Evolutionary conservation across 129 eudicot genomes (phyloP), one percentile per base, ranked within the genome.

Genomic region (Arctium minus): DNA sequence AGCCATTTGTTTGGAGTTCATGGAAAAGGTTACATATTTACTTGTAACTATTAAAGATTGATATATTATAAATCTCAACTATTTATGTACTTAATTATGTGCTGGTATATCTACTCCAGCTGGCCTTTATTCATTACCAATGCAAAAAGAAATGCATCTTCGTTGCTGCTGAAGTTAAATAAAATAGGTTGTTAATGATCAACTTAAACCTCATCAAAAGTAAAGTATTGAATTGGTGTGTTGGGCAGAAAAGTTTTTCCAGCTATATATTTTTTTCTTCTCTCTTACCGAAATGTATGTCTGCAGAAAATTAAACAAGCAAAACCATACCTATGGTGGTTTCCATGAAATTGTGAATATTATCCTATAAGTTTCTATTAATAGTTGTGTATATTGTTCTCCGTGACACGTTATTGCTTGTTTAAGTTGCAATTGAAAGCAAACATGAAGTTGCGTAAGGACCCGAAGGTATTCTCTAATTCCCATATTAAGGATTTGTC

Each of bases 1-100:
- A 69, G 98, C 99, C 31, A 96, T 96, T 70, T 96, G 99, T 86
- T 83, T 96, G 94, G 99, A 96, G 88, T 96, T 90, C 84, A 87
- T 93, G 99, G 99, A 96, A 76, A 96, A 96, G 98, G 99, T 96
- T 87, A 30, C 69, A 11, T 62, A 64, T 60, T 74, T 15, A 68
- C 80, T 81, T 30, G 65, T 81, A 74, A 27, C 32, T 50, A 36
- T 64, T 29, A 74, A 64, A 18, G 2, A 67, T 33, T 13, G 37
- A 40, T 71, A 0, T 22, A 39, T 27, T 17, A 71, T 46, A 10
- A 29, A 33, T 84, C 78, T 27, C 3, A 67, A 65, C 30, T 53
- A 8, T 70, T 31, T 38, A n/a, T 60, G 77, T 71, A 37, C 32
- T 70, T 65, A 1, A n/a, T n/a, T 75, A 38, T 77, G 7, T 67